Percentiles rank a stretch among this genome's conserved stretches.
phyloP scores from a whole-genome alignment of 2,329 filamentous ascomycete species.

The Botryotinia convoluta region DNA sequence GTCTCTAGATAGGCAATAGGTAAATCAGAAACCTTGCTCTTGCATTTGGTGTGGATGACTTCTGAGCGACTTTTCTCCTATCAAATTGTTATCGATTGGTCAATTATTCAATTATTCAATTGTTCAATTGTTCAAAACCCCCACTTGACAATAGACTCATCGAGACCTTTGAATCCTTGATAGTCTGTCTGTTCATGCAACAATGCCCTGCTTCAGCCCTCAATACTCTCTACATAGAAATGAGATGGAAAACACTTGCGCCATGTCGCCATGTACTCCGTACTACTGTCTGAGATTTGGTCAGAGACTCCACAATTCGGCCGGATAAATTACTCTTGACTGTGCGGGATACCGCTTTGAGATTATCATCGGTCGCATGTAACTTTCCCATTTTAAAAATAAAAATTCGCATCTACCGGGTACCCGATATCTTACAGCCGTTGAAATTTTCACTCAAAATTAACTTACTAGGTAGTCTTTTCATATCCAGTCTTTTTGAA shows the following conservation, averaged over 20 bases:
- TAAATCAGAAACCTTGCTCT: not conserved
- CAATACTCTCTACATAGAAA: not conserved
- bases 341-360: constrained; percentile 4
- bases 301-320: constrained; percentile 1
- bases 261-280: not conserved
- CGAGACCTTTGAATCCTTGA: not conserved
- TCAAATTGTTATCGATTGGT: not conserved
- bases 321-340: not conserved
- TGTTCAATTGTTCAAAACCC: not conserved
- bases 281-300: not conserved
- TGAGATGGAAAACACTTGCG: not conserved
- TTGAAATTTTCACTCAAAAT: not conserved
- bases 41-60: not conserved
- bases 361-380: not conserved
- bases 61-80: not conserved
- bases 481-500: not conserved
- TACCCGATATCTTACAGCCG: not conserved
- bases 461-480: not conserved
- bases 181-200: not conserved
- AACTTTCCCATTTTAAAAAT: not conserved
- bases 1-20: not conserved
- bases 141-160: not conserved
- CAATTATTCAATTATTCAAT: not conserved
- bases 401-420: not conserved
- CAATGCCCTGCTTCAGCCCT: not conserved